Conservation (phyloP, 2,329 filamentous ascomycete species). For the Dactylellina sp. region DNA sequence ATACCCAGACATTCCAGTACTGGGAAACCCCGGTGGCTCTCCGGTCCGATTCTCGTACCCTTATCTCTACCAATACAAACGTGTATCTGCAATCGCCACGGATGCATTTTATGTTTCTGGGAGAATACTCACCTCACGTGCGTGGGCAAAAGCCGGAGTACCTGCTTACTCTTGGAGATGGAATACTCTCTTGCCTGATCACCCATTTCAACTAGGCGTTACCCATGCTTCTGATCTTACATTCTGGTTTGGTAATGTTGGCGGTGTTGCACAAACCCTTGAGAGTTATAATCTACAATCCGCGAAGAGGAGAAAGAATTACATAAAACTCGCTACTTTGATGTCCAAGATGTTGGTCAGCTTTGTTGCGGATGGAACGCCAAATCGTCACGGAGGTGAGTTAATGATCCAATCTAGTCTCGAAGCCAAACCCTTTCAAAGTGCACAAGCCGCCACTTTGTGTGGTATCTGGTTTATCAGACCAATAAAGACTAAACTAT, state of each 20-base stretch:
- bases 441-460: no score
- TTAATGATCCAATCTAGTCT: neutral
- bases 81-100: conserved; percentile 69
- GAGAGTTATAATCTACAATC: conserved; percentile 19
- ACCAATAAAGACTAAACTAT: no score
- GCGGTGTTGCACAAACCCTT: conserved; percentile 52
- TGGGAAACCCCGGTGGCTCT: conserved; percentile 18
- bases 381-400: conserved; percentile 19
- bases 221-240: conserved; percentile 68
- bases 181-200: conserved; percentile 69
- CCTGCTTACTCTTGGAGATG: conserved; percentile 74
- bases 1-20: conserved; percentile 11
- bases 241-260: conserved; percentile 62
- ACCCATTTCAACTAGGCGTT: conserved; percentile 65
- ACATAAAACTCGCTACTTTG: conserved; percentile 6
- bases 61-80: conserved; percentile 68
- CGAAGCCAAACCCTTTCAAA: no score
- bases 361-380: conserved; percentile 19
- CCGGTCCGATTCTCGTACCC: conserved; percentile 12
- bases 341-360: conserved; percentile 26
- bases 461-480: no score
- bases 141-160: conserved; percentile 67
- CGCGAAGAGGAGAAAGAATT: conserved; percentile 21
- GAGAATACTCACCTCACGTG: conserved; percentile 68
- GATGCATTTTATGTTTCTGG: conserved; percentile 70